Percentiles rank a stretch among this genome's conserved stretches.
Conservation (phyloP, 1,284 basidiomycete genomes). For the Sanghuangporus sanghuang region DNA sequence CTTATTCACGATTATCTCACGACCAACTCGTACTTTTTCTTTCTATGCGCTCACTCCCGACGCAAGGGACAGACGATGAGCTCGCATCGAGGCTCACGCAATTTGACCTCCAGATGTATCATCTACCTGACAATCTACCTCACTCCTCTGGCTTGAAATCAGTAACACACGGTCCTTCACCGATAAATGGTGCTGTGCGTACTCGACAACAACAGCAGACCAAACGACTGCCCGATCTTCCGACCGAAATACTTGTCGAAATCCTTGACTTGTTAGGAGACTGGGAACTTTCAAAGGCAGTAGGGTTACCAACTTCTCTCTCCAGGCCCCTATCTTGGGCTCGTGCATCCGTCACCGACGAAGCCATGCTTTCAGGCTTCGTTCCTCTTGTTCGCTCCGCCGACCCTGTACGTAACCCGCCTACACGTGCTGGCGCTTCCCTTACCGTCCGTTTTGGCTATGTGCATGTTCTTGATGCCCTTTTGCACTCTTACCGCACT, state of each 20-base stretch:
- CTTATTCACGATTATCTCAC: conserved; percentile 62
- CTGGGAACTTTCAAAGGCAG: conserved; percentile 75
- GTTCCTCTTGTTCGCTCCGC: conserved; percentile 53
- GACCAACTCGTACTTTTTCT: conserved; percentile 70
- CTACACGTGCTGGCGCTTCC: conserved; percentile 63
- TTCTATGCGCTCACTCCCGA: conserved; percentile 60
- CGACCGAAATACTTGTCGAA: conserved; percentile 68
- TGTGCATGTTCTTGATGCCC: conserved; percentile 64
- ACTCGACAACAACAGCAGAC: conserved; percentile 25
- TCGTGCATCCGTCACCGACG: conserved; percentile 60
- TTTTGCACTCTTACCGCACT: conserved; percentile 54
- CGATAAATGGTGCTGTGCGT: not conserved
- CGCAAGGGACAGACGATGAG: conserved; percentile 52
- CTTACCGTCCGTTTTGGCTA: conserved; percentile 69
- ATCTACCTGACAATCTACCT: conserved; percentile 36
- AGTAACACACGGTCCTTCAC: not conserved
- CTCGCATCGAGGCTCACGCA: conserved; percentile 64
- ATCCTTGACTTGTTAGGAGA: conserved; percentile 73
- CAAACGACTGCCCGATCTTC: conserved; percentile 48
- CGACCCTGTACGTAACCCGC: conserved; percentile 47
- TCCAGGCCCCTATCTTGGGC: conserved; percentile 64
- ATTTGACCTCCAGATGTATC: conserved; percentile 66
- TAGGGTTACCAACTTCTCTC: conserved; percentile 66
- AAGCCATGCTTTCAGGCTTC: conserved; percentile 61
- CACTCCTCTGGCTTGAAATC: not conserved